Base-by-base conservation (phyloP, 371 early-diverging fungal genomes). In the Chytridiales sp. region DNA sequence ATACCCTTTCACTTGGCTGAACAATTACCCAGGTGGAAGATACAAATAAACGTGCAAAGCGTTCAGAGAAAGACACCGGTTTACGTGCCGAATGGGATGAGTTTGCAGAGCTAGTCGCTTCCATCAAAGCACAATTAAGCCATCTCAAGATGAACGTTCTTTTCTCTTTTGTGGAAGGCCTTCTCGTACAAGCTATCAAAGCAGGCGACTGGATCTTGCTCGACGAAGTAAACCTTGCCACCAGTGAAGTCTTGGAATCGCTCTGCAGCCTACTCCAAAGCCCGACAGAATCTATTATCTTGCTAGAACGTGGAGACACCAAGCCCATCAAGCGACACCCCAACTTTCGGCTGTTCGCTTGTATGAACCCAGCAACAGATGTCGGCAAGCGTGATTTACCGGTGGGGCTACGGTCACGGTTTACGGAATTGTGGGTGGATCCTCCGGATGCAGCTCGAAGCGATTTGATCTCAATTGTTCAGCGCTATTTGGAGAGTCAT, bases 281-380 rank as follows among this genome's bases (percentile, higher is more conserved):
- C 60, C 82, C 87, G 1, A 70, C 87, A 30, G 89, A 89, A 27
- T 89, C 92, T 22, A 69, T 95, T 34, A 71, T 93, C 6, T 74
- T 97, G 60, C 85, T 92, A 1, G 98, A 96, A 69, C 86, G 92
- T 38, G 98, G 97, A 41, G 97, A 95, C 68, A 85, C 85, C 15
- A 84, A 86, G 55, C 90, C 90, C 21, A 83, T 98, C 21, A 74
- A 79, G 35, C 83, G 99, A 34, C 99, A 99, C 75, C 88, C 90
- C 26, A 88, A 92, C 55, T 99, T 99, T 82, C 84, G 96, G 9
- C 76, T 99, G 4, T 99, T 99, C 76, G 98, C 95, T 1, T 98
- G 99, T 75, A 99, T 99, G 99, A 99, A 99, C 77, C 99, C 99
- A 19, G 91, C 95, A n/a, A 97, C 91, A 9, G 97, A 98, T 77